These are phyloP conservation scores for Aspergillus alliaceus DNA, from an alignment of 2,329 filamentous ascomycete species.

Conservation along the genomic window DNA sequence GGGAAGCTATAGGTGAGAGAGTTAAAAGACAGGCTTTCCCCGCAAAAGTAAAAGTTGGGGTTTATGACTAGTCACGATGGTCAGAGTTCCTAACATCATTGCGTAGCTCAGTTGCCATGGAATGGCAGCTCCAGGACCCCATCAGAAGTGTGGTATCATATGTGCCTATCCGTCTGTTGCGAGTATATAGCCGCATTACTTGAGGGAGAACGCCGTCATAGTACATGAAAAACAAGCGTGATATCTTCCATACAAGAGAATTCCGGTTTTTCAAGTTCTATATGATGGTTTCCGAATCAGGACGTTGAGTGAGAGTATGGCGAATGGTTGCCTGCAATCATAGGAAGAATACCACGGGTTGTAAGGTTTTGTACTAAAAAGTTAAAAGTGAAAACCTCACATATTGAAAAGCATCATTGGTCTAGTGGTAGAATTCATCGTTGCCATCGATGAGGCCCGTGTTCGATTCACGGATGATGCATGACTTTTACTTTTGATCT, in stretches of 20 bases:
- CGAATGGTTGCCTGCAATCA: too few relatives aligned
- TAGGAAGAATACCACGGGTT: too few relatives aligned
- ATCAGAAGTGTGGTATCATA: not conserved
- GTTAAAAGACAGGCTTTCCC: too few relatives aligned
- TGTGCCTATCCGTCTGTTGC: not conserved
- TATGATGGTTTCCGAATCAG: too few relatives aligned
- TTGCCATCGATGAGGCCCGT: conserved; percentile 49
- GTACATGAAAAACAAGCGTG: not conserved
- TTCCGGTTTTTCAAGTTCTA: too few relatives aligned
- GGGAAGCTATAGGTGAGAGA: too few relatives aligned
- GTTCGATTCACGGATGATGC: conserved; percentile 51
- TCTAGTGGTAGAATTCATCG: conserved; percentile 49
- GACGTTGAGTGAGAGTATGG: too few relatives aligned
- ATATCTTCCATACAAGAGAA: too few relatives aligned
- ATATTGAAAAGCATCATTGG: conserved; percentile 38
- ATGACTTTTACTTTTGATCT: conserved; percentile 12
- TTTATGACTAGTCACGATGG: not conserved
- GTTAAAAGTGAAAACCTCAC: not conserved
- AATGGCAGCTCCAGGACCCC: not conserved
- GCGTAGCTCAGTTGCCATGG: not conserved
- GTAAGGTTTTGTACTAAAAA: too few relatives aligned
- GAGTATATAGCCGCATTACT: not conserved
- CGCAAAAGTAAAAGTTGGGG: not conserved
- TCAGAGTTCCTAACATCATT: not conserved
- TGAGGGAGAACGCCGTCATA: not conserved